Percentiles rank a stretch among this genome's conserved stretches.
These are phyloP conservation scores for Aspergillus bombycis DNA, from an alignment of 2,329 filamentous ascomycete genomes.

Conservation along the genomic window DNA sequence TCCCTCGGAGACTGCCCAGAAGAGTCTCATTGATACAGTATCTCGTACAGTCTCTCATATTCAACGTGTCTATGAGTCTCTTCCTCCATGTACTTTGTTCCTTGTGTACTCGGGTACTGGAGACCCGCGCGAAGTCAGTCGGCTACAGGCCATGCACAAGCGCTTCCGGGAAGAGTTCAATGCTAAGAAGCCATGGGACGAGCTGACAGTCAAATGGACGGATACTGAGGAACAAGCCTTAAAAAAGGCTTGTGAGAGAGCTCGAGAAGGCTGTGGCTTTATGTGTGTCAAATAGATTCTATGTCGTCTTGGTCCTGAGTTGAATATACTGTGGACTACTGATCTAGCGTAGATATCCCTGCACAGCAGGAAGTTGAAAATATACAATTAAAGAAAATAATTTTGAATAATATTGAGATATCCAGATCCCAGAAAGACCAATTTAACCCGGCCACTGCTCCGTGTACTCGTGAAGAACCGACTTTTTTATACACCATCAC, in stretches of 20 bases:
- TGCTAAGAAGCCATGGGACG: slow-evolving; percentile 63
- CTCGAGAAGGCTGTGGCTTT: slow-evolving; percentile 62
- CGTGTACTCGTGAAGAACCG: background rate
- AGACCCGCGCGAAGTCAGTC: slow-evolving; percentile 60
- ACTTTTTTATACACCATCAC: background rate
- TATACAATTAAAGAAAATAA: background rate
- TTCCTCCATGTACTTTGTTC: slow-evolving; percentile 63
- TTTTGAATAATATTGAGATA: background rate
- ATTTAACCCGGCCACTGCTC: background rate
- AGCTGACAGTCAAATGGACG: slow-evolving; percentile 66
- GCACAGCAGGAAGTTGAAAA: background rate
- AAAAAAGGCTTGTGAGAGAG: slow-evolving; percentile 58
- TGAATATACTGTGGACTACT: background rate
- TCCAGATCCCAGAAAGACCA: slow-evolving; percentile 1
- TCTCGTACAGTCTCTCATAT: slow-evolving; percentile 56
- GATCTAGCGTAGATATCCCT: background rate
- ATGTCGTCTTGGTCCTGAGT: background rate
- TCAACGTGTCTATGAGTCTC: slow-evolving; percentile 55
- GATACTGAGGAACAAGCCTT: slow-evolving; percentile 65
- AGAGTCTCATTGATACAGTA: slow-evolving; percentile 50
- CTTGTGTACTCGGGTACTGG: slow-evolving; percentile 68
- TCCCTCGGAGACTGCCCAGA: slow-evolving; percentile 13
- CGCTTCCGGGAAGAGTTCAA: slow-evolving; percentile 60
- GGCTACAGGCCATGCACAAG: slow-evolving; percentile 60
- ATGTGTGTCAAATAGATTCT: slow-evolving; percentile 58